Evolutionary conservation across 768 basidiomycete species (phyloP).

Genomic region (Podaxis sp.): DNA sequence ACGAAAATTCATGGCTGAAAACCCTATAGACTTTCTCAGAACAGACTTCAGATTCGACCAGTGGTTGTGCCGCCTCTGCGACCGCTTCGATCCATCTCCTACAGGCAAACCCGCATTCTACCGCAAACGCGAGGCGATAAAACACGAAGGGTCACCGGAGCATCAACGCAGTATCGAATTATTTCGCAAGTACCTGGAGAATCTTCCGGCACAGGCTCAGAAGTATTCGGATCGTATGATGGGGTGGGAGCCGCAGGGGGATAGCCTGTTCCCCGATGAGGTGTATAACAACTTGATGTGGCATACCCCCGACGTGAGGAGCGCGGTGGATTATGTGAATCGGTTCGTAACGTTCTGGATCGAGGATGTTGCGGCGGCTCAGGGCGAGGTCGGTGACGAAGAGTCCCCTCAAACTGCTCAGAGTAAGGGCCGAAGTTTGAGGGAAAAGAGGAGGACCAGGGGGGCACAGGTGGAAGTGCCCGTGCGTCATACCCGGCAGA

Average conservation of each 20-base stretch:
- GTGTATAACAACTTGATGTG: conserved; percentile 4
- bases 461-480: neutral
- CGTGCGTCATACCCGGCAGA: neutral
- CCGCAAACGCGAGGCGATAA: neutral
- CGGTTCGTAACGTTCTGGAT: conserved; percentile 11
- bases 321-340: conserved; percentile 1
- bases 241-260: neutral
- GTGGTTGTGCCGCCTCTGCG: conserved; percentile 12
- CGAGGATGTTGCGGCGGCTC: conserved; percentile 5
- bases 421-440: neutral
- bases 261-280: conserved; percentile 1
- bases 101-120: neutral
- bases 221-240: neutral
- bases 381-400: neutral
- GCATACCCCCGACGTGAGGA: conserved; percentile 4
- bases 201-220: neutral
- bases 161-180: neutral
- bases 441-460: neutral
- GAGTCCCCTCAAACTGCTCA: neutral
- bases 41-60: conserved; percentile 11
- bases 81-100: conserved; percentile 1
- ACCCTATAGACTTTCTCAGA: conserved; percentile 2
- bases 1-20: neutral
- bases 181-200: neutral
- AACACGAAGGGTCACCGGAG: neutral